Percentiles rank a stretch among this genome's conserved stretches.
Evolutionary conservation across 73 alveolate genomes (phyloP).

Genomic region (Tetrahymena borealis): DNA sequence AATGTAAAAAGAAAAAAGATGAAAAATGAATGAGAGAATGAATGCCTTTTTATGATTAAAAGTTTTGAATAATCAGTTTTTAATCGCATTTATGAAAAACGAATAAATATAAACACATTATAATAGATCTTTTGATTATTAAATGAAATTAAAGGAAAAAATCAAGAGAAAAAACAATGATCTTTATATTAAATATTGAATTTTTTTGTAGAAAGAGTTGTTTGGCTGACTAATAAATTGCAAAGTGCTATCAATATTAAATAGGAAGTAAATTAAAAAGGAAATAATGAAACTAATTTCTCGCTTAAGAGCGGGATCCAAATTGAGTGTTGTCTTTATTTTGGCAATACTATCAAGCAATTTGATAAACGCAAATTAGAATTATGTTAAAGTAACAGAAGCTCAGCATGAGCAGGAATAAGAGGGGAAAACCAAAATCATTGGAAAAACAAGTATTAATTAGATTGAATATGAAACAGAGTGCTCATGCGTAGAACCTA

Average conservation of each 20-base stretch:
- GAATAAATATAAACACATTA: too few relatives aligned
- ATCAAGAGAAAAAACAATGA: too few relatives aligned
- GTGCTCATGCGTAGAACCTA: conserved; percentile 32
- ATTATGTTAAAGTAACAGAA: neutral
- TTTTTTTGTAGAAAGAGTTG: too few relatives aligned
- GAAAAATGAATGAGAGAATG: neutral
- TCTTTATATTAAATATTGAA: too few relatives aligned
- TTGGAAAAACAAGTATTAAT: neutral
- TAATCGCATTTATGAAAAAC: neutral
- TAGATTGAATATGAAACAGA: conserved; percentile 19
- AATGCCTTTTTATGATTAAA: too few relatives aligned
- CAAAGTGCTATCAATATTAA: too few relatives aligned
- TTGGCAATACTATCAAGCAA: neutral
- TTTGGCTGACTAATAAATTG: too few relatives aligned
- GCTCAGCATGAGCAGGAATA: neutral
- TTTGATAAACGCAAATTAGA: neutral
- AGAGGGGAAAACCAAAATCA: neutral
- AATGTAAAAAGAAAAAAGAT: neutral
- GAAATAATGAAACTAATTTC: neutral
- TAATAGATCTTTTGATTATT: too few relatives aligned
- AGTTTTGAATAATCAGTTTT: neutral
- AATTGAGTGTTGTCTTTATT: neutral
- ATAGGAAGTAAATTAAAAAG: neutral
- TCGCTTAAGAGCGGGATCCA: neutral
- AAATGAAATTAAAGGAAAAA: too few relatives aligned